phyloP scores from a whole-genome alignment of 2,329 filamentous ascomycete species.

The Myotisia sp. region DNA sequence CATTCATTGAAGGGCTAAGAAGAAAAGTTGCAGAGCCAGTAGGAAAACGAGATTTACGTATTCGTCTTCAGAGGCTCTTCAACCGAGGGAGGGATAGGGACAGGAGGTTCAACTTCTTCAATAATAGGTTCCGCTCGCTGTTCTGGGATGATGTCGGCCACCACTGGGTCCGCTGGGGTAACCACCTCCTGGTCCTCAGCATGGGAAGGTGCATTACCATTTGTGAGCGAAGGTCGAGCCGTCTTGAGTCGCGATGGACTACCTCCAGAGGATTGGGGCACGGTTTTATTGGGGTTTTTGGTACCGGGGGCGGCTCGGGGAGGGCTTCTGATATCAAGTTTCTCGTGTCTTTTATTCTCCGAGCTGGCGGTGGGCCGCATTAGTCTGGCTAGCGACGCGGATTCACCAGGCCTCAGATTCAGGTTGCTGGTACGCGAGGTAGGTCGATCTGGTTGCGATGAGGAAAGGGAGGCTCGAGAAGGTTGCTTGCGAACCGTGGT shows the following conservation, averaged over 20 bases:
- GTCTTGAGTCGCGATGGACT: conserved; percentile 6
- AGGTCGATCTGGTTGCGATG: conserved; percentile 19
- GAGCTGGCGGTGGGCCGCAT: conserved; percentile 39
- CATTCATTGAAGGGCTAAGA: too few species aligned
- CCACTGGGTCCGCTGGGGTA: neutral
- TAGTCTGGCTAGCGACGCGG: conserved; percentile 37
- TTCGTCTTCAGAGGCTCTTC: too few species aligned
- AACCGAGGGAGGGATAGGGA: too few species aligned
- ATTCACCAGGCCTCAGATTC: conserved; percentile 27
- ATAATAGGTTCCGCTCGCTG: too few species aligned
- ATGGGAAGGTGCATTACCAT: neutral
- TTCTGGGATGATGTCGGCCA: too few species aligned
- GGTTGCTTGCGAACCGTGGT: conserved; percentile 17
- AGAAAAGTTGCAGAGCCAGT: too few species aligned
- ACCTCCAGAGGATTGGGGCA: neutral
- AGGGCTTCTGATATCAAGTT: conserved; percentile 29
- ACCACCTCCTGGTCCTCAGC: too few species aligned
- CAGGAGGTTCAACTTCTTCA: too few species aligned
- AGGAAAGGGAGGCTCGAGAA: conserved; percentile 16
- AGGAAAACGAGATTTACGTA: too few species aligned
- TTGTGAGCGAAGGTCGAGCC: neutral
- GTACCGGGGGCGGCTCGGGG: conserved; percentile 15
- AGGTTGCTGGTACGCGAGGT: conserved; percentile 28
- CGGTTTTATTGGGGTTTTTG: conserved; percentile 2
- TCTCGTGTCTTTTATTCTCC: conserved; percentile 36